Conservation (phyloP, 306 rosid species). For the Oemleria cerasiformis region DNA sequence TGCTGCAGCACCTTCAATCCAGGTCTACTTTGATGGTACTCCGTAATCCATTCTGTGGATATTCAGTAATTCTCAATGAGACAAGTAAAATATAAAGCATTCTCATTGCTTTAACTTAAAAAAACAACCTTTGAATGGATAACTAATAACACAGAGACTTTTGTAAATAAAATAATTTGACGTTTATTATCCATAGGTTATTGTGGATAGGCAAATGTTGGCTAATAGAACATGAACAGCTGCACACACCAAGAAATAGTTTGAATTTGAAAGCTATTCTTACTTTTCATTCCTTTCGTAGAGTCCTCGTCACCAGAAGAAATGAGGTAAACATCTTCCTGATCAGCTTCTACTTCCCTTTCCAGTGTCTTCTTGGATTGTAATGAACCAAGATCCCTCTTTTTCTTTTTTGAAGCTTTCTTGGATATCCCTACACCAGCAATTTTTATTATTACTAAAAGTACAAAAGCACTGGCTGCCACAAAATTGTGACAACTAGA, state of each 20-base stretch:
- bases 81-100: conserved; percentile 15
- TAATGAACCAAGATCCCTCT: conserved; percentile 23
- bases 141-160: not conserved
- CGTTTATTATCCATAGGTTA: not conserved
- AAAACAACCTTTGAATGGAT: not conserved
- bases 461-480: conserved; percentile 3
- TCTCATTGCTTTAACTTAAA: not conserved
- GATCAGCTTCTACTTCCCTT: conserved; percentile 14
- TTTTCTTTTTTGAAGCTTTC: conserved; percentile 35
- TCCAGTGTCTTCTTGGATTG: conserved; percentile 14
- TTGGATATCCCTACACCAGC: conserved; percentile 31
- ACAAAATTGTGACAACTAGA: conserved; percentile 1
- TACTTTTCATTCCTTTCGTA: conserved; percentile 52
- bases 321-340: conserved; percentile 31
- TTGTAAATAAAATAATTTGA: not conserved
- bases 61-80: conserved; percentile 27
- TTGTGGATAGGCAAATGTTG: not conserved
- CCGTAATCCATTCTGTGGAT: conserved; percentile 73
- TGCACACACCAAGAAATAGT: not conserved
- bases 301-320: conserved; percentile 42
- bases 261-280: conserved; percentile 12
- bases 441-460: not conserved
- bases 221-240: not conserved
- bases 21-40: conserved; percentile 68
- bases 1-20: conserved; percentile 60